A percentile compares a stretch with the other conserved stretches of the same genome.
phyloP scores from a whole-genome alignment of 352 stramenopile species.

The Pythium monospermum region DNA sequence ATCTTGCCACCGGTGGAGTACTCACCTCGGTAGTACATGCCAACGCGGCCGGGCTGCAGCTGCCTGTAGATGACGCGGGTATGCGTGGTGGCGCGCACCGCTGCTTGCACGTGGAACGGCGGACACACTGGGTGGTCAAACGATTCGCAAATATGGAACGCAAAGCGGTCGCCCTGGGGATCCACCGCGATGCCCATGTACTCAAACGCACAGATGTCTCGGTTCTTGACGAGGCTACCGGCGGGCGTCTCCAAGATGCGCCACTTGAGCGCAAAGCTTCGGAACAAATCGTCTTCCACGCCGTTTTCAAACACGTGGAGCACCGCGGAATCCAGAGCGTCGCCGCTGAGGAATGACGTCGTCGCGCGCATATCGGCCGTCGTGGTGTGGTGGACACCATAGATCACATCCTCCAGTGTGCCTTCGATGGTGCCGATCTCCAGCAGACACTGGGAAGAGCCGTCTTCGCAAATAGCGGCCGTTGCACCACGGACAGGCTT shows the following conservation, averaged over 20 bases:
- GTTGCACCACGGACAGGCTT: background rate
- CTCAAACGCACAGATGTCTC: conserved; percentile 20
- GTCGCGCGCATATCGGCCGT: conserved; percentile 22
- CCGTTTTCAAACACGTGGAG: conserved; percentile 20
- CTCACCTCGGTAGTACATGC: conserved; percentile 14
- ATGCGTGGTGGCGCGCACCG: conserved; percentile 16
- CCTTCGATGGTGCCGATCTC: conserved; percentile 22
- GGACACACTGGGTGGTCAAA: conserved; percentile 20
- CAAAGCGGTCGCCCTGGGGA: conserved; percentile 7
- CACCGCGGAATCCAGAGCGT: conserved; percentile 20
- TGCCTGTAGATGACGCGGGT: conserved; percentile 21
- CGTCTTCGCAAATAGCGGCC: too few relatives aligned
- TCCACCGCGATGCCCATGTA: conserved; percentile 23
- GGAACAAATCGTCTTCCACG: conserved; percentile 12
- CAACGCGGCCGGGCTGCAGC: conserved; percentile 8
- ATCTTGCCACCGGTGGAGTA: conserved; percentile 11
- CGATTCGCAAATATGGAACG: conserved; percentile 20
- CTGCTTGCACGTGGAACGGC: conserved; percentile 10
- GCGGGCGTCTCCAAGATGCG: conserved; percentile 13
- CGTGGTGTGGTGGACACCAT: conserved; percentile 18
- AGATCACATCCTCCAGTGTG: conserved; percentile 24
- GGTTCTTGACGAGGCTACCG: conserved; percentile 16
- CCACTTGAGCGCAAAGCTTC: conserved; percentile 26
- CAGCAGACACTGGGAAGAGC: conserved; percentile 9
- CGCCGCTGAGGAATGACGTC: conserved; percentile 19